phyloP scores from a whole-genome alignment of 345 rosid species.

The Triadica sebifera region DNA sequence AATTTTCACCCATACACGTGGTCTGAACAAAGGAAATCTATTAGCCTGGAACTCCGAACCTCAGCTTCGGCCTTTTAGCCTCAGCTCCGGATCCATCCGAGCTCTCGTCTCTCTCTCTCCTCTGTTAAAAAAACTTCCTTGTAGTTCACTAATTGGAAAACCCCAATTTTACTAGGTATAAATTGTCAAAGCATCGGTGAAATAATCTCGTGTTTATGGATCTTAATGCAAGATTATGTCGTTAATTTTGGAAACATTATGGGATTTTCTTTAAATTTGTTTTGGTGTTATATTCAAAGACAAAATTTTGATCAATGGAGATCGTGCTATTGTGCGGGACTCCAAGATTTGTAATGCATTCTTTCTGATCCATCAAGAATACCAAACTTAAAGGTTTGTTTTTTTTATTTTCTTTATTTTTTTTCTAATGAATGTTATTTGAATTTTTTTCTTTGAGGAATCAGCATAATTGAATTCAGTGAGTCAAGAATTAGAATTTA shows the following conservation, averaged over 20 bases:
- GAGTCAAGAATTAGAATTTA: slow-evolving; percentile 6
- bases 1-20: not conserved
- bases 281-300: slow-evolving; percentile 11
- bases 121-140: slow-evolving; percentile 6
- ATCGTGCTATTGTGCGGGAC: slow-evolving; percentile 22
- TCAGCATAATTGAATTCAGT: slow-evolving; percentile 3
- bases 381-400: slow-evolving; percentile 16
- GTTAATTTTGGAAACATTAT: slow-evolving; percentile 1
- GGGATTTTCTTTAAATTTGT: not conserved
- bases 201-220: not conserved
- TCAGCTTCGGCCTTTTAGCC: slow-evolving; percentile 9
- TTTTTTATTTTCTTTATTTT: not conserved
- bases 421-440: not conserved
- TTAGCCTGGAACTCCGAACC: slow-evolving; percentile 18
- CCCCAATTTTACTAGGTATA: slow-evolving; percentile 22
- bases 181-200: not conserved
- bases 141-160: not conserved
- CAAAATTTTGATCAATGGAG: slow-evolving; percentile 37
- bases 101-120: slow-evolving; percentile 8
- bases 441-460: not conserved
- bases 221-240: not conserved
- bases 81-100: slow-evolving; percentile 15
- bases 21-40: not conserved
- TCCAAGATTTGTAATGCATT: slow-evolving; percentile 33
- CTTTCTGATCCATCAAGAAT: slow-evolving; percentile 39